Evolutionary conservation across 169 alveolate species (phyloP), one percentile per base, ranked within the genome.

Genomic region (Babesia microti): DNA sequence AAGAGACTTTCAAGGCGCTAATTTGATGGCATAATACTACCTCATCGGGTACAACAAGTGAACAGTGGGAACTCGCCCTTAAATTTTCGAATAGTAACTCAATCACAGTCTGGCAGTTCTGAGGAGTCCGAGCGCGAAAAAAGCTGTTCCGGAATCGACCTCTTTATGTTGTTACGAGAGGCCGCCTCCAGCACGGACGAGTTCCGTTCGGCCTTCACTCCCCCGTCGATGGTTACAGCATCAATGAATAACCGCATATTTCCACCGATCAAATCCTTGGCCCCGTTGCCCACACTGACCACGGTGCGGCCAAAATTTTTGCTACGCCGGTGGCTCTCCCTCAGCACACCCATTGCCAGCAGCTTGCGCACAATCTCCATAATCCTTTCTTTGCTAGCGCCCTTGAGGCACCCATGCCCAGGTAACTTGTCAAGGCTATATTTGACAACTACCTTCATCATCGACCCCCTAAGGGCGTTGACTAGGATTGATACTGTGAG

Each of bases 401-500:
- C 4, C 34, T 34, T 52, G 11, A 63, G 49, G 6, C 28, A 27
- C n/a, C 75, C 75, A 46, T 63, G 75, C 53, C 30, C 28, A 6
- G 35, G 43, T 37, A 40, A 53, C 23, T 63, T 47, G 29, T 42
- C 9, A 0, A 63, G 55, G 33, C 59, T 28, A 24, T 63, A 63
- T 37, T 54, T 63, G 26, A 33, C 2, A 19, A 63, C 12, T 15
- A 41, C 15, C 19, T 43, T 27, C 24, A 59, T 19, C 28, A 44
- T 53, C 17, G 68, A 63, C 28, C 75, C 75, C 1, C 69, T n/a
- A 14, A 63, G 39, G 32, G 75, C 67, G 48, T 63, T 68, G 23
- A 57, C 51, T 26, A 63, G 19, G 6, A 63, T 63, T 24, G 32
- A 53, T 37, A 54, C 40, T 9, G 75, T 63, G 19, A 63, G 40